Evolutionary conservation across 148 eudicot species (phyloP).

Genomic region (Linanthus parryae): DNA sequence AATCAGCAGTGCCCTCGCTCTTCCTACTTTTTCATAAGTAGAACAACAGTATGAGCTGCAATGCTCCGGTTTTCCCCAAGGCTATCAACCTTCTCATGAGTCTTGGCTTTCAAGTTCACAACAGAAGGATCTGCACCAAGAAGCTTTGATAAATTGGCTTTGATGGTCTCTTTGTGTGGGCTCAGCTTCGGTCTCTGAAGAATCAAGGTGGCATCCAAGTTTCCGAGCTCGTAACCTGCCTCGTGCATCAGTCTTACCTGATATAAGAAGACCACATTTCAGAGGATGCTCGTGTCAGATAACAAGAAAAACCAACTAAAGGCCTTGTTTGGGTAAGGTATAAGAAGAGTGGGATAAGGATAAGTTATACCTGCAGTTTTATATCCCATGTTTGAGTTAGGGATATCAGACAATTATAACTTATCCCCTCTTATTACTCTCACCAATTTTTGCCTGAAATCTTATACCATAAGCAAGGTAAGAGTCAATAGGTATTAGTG

Average conservation of each 20-base stretch:
- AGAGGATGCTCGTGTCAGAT: slow-evolving; percentile 1
- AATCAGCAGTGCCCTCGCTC: neutral
- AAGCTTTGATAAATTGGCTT: slow-evolving; percentile 60
- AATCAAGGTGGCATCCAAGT: slow-evolving; percentile 88
- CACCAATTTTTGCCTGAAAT: too few species aligned
- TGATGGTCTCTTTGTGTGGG: slow-evolving; percentile 82
- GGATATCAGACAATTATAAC: too few species aligned
- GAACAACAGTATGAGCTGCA: slow-evolving; percentile 92
- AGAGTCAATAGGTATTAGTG: too few species aligned
- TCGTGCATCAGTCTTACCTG: slow-evolving; percentile 93
- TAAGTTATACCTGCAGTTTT: too few species aligned
- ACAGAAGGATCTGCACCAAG: slow-evolving; percentile 84
- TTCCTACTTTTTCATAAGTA: slow-evolving; percentile 66
- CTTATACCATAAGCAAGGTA: too few species aligned
- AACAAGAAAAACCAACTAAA: neutral
- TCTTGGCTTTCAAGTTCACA: slow-evolving; percentile 89
- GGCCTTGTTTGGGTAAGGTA: too few species aligned
- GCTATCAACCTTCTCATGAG: slow-evolving; percentile 95
- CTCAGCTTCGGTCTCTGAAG: slow-evolving; percentile 88
- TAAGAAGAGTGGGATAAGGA: too few species aligned
- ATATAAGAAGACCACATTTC: slow-evolving; percentile 3
- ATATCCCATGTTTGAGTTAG: too few species aligned
- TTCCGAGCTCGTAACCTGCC: slow-evolving; percentile 96
- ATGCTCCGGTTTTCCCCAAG: slow-evolving; percentile 96
- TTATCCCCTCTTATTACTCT: too few species aligned